Conservation (phyloP, 163 green algal species). For the Scenedesmus sp. region DNA sequence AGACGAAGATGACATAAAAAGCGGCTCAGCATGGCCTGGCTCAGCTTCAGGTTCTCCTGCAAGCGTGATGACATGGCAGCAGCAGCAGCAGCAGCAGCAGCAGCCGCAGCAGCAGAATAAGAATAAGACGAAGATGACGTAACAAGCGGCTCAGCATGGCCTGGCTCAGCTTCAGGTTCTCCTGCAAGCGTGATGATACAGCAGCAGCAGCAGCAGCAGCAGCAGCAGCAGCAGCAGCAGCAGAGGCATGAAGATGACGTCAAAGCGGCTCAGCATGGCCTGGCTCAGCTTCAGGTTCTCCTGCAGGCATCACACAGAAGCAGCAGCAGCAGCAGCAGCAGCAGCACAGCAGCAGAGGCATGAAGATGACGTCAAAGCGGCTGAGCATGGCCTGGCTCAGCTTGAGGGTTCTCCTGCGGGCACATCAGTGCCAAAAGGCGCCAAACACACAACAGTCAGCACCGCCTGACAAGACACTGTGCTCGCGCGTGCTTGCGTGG, state of each 20-base stretch:
- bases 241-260: slow-evolving; percentile 94
- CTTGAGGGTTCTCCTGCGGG: slow-evolving; percentile 90
- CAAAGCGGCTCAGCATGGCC: slow-evolving; percentile 94
- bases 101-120: background rate
- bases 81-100: background rate
- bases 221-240: too few relatives aligned
- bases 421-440: background rate
- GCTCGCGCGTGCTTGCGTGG: too few relatives aligned
- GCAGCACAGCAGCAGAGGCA: slow-evolving; percentile 71
- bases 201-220: background rate
- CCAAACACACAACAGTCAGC: too few relatives aligned
- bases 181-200: background rate
- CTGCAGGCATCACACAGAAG: slow-evolving; percentile 42
- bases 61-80: background rate
- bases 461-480: too few relatives aligned
- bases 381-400: slow-evolving; percentile 89
- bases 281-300: slow-evolving; percentile 93
- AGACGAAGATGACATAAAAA: background rate
- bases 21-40: background rate
- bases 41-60: background rate
- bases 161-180: background rate
- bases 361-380: slow-evolving; percentile 96
- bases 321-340: too few relatives aligned
- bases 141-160: background rate
- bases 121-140: background rate